Evolutionary conservation across 2,329 filamentous ascomycete species (phyloP), one percentile per base, ranked within the genome.

Genomic region (Trichoderma lentiforme): DNA sequence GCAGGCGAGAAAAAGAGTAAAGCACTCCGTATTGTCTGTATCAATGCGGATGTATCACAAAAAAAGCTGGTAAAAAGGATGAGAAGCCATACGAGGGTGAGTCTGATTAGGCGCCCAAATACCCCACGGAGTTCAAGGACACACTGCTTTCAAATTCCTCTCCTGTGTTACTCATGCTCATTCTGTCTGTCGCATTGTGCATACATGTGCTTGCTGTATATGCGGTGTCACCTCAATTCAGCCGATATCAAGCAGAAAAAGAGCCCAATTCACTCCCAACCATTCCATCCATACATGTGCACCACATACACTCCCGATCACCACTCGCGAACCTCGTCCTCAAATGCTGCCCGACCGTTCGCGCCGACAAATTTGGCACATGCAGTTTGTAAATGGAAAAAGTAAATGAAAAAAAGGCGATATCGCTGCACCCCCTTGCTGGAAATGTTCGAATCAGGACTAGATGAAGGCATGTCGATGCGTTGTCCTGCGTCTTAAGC

Each of bases 401-500:
- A 30, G 7, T 15, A 14, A 12, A 30, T 14, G 14, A 30, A 4
- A 8, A 34, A 24, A 34, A 61, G 9, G n/a, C 11, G 28, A 24
- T 6, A 6, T 24, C 4, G 30, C 5, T 9, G 47, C 47, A n/a
- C 57, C 34, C 56, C 66, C 53, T 12, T 61, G 36, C 18, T 26
- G 53, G n/a, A n/a, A 34, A 0, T 3, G 2, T 36, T 34, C 56
- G n/a, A 70, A 70, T 62, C 30, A 58, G 70, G 47, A 60, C 64
- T 58, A 36, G 70, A 43, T 24, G 47, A 51, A 60, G 11, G 24
- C 65, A 36, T 53, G n/a, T 18, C 8, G 73, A 74, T 74, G 73
- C 71, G 72, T 74, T 74, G 73, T 73, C 72, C 68, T 74, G 73
- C 73, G 69, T 73, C 34, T 24, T 53, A 21, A 66, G n/a, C 24